Evolutionary conservation across 192 early-diverging fungal genomes (phyloP), one percentile per base, ranked within the genome.

Genomic region (Coemansia nantahalensis): DNA sequence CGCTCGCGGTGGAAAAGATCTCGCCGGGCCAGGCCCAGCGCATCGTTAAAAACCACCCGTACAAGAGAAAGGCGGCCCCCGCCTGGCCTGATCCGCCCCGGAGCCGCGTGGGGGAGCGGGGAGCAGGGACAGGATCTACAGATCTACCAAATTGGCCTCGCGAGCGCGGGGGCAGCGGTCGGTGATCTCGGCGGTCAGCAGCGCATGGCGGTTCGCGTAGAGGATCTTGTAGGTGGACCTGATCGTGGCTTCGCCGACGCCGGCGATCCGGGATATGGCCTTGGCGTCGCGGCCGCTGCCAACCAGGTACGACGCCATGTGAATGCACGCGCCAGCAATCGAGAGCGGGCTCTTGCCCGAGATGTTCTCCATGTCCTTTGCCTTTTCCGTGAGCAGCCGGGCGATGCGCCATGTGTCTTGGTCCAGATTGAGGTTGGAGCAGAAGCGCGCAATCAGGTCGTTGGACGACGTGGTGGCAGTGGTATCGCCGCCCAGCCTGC

Each of bases 211-310:
- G 38, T 79, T 79, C 16, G 38, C 57, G 55, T 82, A 87, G 12
- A 90, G 64, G 17, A 77, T 68, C 45, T 80, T 84, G 59, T 88
- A 88, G 0, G 86, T 83, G 57, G 79, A 87, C 65, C 86, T 88
- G 50, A 97, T 83, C 0, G 94, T 97, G 8, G 87, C 78, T 54
- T 97, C 94, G 16, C 91, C 88, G 26, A 91, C 89, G 43, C 90
- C 89, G 13, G 87, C 83, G 0, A 90, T 80, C 8, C 78, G 45
- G 14, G 89, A 84, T 45, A 97, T 88, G 16, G 86, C 84, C 32
- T 78, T 80, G 7, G 90, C 82, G 4, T 66, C 56, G 39, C 86
- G 81, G 4, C 69, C 72, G 15, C 79, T 67, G n/a, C 66, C 61
- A 34, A 81, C 81, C 3, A 97, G 52, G 40, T 79, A 80, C n/a